Evolutionary conservation across 106 monocot genomes (phyloP), one percentile per base, ranked within the genome.

Genomic region (Phalaenopsis aphrodite): DNA sequence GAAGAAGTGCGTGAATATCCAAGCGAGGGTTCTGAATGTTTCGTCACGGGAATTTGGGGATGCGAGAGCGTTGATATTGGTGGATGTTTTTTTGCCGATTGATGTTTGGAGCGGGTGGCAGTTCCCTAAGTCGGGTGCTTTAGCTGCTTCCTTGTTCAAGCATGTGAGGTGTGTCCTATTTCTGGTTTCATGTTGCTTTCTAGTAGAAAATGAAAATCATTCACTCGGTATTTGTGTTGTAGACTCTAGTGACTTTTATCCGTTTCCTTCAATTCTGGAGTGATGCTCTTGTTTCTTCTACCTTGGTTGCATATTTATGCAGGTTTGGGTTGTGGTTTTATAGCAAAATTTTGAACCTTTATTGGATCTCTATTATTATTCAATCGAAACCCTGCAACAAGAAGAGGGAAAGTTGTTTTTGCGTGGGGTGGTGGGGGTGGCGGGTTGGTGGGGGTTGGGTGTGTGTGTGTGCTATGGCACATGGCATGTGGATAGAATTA

Each of bases 61-160:
- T 6, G 82, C 47, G 69, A 83, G 92, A 78, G 91, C 79, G 8
- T 88, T 93, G 9, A 81, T 98, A 61, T 57, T 98, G 84, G 86
- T 94, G 7, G 98, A 94, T 57, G 82, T 98, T n/a, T 94, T 88
- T 72, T 80, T 98, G 84, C 94, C 98, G 10, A 77, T 86, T 19
- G 88, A 67, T 39, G 86, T 64, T 10, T 94, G 98, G 98, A 85
- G 87, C 12, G 94, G 94, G 14, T 94, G 94, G 94, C 92, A 94
- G 84, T 98, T 98, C 79, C 94, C 90, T 0, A 78, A 72, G 18
- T 84, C 78, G 11, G 71, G 85, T 1, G 47, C 82, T 1, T 2
- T 91, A 56, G 98, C 88, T 42, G 97, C 87, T 38, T 87, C 89
- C 10, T 56, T 98, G 8, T 98, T 98, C 78, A 92, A 89, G 79